Conservation (phyloP, 768 basidiomycete species). For the Suillus subluteus region DNA sequence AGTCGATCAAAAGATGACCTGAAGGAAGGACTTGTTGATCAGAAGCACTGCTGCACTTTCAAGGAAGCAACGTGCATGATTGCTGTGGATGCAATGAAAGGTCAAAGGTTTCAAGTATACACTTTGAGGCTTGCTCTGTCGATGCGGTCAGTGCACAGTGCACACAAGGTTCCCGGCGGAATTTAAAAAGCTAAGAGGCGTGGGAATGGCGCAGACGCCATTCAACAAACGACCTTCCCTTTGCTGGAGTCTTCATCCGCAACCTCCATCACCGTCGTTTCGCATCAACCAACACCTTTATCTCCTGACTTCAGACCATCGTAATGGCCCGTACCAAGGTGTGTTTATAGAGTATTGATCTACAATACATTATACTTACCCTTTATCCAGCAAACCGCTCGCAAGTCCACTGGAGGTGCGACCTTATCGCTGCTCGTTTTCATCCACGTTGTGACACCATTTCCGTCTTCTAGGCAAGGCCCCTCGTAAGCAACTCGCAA, state of each 20-base stretch:
- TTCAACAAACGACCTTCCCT: slow-evolving; percentile 22
- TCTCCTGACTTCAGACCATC: slow-evolving; percentile 1
- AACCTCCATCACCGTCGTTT: slow-evolving; percentile 9
- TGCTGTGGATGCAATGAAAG: not conserved
- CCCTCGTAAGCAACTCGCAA: slow-evolving; percentile 92
- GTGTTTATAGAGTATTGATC: slow-evolving; percentile 11
- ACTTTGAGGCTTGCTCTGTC: not conserved
- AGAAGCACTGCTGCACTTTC: not conserved
- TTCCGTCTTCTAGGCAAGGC: slow-evolving; percentile 66
- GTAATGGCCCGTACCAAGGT: slow-evolving; percentile 92
- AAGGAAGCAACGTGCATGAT: not conserved
- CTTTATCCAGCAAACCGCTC: slow-evolving; percentile 85
- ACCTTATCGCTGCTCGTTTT: slow-evolving; percentile 26
- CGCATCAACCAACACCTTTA: not conserved
- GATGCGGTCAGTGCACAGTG: slow-evolving; percentile 39
- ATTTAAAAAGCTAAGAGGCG: slow-evolving; percentile 30
- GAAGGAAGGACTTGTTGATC: not conserved
- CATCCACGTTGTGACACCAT: slow-evolving; percentile 23
- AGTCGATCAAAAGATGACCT: not conserved
- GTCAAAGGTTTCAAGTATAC: not conserved
- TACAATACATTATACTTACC: slow-evolving; percentile 16
- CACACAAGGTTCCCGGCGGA: slow-evolving; percentile 28
- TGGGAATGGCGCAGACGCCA: slow-evolving; percentile 28
- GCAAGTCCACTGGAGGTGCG: slow-evolving; percentile 97
- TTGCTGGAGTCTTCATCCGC: slow-evolving; percentile 14